Evolutionary conservation across 2,329 filamentous ascomycete genomes (phyloP), one percentile per base, ranked within the genome.

Genomic region (Aspergillus sp.): DNA sequence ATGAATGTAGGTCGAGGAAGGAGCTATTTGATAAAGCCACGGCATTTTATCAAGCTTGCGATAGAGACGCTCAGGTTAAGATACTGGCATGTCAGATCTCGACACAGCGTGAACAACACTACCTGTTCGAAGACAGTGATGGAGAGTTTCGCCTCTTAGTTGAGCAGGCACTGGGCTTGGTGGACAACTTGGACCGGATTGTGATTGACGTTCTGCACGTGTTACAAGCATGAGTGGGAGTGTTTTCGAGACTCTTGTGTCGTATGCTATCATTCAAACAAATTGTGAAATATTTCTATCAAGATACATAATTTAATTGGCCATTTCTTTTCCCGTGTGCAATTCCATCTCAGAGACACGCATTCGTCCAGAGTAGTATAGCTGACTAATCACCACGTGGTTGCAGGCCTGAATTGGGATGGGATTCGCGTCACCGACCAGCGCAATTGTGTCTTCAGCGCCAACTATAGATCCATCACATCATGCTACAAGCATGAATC

Each of bases 401-500:
- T 10, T 21, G 44, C 17, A 27, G 44, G 39, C 27, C 39, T 38
- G 30, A 41, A 3, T 27, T 36, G 32, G 32, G 3, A 5, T 21
- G 25, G 10, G 39, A 55, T 47, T 55, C 53, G 39, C 53, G 53
- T 55, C 53, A 21, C 38, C 39, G n/a, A 47, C 27, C 21, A 36
- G 53, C 27, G 39, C 41, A 44, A 27, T 23, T 5, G 25, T 25
- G 19, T 39, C 23, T 21, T 39, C 51, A 53, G 50, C 50, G 47
- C 3, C 23, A 50, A 25, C 23, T 36, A 39, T 13, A 27, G 15
- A 53, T 27, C 11, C 49, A 10, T 38, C 21, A 54, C 48, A 36
- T 27, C 66, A 74, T 76, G 73, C 66, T 63, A 57, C 63, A 54
- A 66, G 64, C 59, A 72, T 71, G 64, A 69, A 64, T 67, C 56